These are phyloP conservation scores for Talinum fruticosum DNA, from an alignment of 148 eudicot species.

Conservation along the genomic window DNA sequence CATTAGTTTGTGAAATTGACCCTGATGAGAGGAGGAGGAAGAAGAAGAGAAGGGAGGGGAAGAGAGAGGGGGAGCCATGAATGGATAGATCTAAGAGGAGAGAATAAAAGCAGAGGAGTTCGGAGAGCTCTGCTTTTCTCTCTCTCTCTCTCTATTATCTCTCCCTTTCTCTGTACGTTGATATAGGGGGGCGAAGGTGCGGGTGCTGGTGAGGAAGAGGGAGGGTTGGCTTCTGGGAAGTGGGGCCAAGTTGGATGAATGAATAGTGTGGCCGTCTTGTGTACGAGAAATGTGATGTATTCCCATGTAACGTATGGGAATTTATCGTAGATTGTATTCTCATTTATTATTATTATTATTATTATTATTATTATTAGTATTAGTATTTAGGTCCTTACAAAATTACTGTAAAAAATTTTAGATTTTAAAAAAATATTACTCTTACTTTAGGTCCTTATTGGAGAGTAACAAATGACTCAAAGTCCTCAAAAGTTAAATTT, in stretches of 20 bases:
- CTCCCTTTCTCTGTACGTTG: not conserved
- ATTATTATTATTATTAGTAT: no score
- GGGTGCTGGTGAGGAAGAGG: not conserved
- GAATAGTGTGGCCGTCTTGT: not conserved
- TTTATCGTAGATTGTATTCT: no score
- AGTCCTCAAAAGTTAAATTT: no score
- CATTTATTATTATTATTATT: no score
- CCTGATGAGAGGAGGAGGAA: conserved; percentile 34
- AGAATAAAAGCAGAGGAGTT: not conserved
- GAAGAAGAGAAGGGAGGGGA: conserved; percentile 7
- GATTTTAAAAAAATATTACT: no score
- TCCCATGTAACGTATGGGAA: not conserved
- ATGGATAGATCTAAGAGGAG: not conserved
- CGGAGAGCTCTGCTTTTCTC: not conserved
- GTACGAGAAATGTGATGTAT: not conserved
- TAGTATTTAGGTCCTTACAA: no score
- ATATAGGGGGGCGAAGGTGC: not conserved
- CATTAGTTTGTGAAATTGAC: conserved; percentile 20
- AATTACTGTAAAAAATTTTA: no score
- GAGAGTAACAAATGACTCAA: no score
- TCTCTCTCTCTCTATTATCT: not conserved
- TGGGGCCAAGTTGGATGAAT: not conserved
- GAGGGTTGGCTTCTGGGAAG: not conserved
- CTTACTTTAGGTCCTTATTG: no score
- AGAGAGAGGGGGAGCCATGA: not conserved